phyloP scores from a whole-genome alignment of 352 stramenopile species.

The Phytophthora vignae region DNA sequence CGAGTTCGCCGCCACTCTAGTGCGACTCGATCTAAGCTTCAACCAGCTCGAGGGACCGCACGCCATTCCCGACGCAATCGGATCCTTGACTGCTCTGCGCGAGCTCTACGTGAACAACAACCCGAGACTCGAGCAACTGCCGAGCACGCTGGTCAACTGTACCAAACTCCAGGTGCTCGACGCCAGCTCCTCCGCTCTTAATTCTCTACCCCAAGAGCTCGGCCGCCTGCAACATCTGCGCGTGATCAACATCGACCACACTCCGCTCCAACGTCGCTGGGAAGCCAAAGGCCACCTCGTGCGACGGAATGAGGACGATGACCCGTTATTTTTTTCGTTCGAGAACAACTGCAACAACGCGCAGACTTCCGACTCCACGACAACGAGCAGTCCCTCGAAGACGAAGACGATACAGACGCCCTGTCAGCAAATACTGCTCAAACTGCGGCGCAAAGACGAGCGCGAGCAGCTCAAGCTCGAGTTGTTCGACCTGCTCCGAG shows the following conservation, averaged over 20 bases:
- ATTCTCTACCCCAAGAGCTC: slow-evolving; percentile 70
- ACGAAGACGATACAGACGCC: slow-evolving; percentile 22
- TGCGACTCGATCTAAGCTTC: slow-evolving; percentile 84
- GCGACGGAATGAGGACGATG: slow-evolving; percentile 26
- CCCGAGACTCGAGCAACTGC: slow-evolving; percentile 60
- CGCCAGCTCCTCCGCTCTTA: slow-evolving; percentile 68
- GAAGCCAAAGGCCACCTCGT: slow-evolving; percentile 64
- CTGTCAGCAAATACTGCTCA: slow-evolving; percentile 62
- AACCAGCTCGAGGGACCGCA: slow-evolving; percentile 65
- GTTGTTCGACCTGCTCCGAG: slow-evolving; percentile 63
- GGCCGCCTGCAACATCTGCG: slow-evolving; percentile 66
- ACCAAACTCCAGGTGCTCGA: slow-evolving; percentile 77
- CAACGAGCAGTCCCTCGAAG: slow-evolving; percentile 7
- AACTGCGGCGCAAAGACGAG: slow-evolving; percentile 72
- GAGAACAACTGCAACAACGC: slow-evolving; percentile 12
- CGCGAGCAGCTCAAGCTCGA: slow-evolving; percentile 63
- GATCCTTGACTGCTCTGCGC: slow-evolving; percentile 62
- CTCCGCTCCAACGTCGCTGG: slow-evolving; percentile 69
- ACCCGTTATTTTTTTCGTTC: slow-evolving; percentile 16
- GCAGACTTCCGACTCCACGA: slow-evolving; percentile 6
- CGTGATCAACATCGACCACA: slow-evolving; percentile 77
- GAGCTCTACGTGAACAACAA: slow-evolving; percentile 91
- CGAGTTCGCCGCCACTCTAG: slow-evolving; percentile 47
- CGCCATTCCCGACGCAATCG: slow-evolving; percentile 64
- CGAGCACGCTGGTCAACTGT: slow-evolving; percentile 67